A percentile compares a stretch with the other conserved stretches of the same genome.
Evolutionary conservation across 1,284 basidiomycete species (phyloP).

Genomic region (Bondarzewia mesenterica): DNA sequence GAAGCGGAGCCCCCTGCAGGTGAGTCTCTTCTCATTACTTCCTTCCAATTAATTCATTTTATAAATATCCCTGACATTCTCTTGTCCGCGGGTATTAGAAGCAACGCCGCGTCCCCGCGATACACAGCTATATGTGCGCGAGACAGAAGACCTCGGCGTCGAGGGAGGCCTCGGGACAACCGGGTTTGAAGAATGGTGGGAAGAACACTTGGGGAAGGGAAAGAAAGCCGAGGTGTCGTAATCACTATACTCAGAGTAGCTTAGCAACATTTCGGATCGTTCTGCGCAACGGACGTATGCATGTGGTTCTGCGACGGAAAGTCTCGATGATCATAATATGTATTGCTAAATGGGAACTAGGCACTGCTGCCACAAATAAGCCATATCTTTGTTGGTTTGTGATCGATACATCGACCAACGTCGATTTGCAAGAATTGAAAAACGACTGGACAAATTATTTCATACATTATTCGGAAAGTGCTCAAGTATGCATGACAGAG

Average conservation of each 20-base stretch:
- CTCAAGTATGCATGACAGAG: too few species aligned
- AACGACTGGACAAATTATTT: too few species aligned
- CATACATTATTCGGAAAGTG: too few species aligned
- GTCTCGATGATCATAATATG: not conserved
- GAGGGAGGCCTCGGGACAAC: conserved; percentile 52
- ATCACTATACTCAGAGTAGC: not conserved
- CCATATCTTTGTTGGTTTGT: too few species aligned
- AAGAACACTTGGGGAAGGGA: conserved; percentile 22
- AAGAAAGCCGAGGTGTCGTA: not conserved
- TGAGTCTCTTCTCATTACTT: conserved; percentile 3
- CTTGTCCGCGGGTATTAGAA: conserved; percentile 20
- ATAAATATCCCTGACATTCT: not conserved
- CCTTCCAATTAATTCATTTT: not conserved
- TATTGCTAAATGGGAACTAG: too few species aligned
- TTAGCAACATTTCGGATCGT: not conserved
- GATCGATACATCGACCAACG: too few species aligned
- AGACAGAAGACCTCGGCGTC: conserved; percentile 54
- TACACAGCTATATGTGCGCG: conserved; percentile 60
- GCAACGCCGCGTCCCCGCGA: conserved; percentile 65
- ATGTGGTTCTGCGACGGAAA: too few species aligned
- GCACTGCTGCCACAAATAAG: not conserved
- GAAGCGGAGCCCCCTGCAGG: conserved; percentile 54
- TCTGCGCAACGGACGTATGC: not conserved
- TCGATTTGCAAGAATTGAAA: too few species aligned
- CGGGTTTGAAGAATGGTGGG: conserved; percentile 76